A percentile compares a stretch with the other conserved stretches of the same genome.
These are phyloP conservation scores for Trypanosoma melophagium DNA, from an alignment of 208 protist genomes.

Conservation along the genomic window DNA sequence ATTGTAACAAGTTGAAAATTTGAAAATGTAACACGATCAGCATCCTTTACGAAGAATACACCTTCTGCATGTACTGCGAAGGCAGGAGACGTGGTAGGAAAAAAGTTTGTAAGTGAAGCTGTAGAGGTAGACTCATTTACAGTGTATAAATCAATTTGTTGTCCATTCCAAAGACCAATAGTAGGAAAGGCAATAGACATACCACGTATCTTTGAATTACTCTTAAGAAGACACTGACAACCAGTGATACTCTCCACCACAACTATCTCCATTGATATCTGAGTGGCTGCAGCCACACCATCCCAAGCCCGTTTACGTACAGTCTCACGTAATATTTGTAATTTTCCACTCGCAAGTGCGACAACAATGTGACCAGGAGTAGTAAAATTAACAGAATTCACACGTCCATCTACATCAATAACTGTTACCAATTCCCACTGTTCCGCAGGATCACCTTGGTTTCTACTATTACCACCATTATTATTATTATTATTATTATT, in stretches of 20 bases:
- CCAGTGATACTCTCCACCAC: conserved; percentile 85
- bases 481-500: conserved; percentile 7
- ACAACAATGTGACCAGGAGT: conserved; percentile 60
- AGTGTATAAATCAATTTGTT: conserved; percentile 86
- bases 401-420: conserved; percentile 61
- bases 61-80: conserved; percentile 86
- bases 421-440: conserved; percentile 76
- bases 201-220: conserved; percentile 68
- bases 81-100: conserved; percentile 63
- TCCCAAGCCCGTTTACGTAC: conserved; percentile 83
- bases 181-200: conserved; percentile 82
- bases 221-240: conserved; percentile 82
- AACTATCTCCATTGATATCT: conserved; percentile 84
- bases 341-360: conserved; percentile 44
- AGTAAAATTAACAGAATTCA: conserved; percentile 63
- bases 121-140: conserved; percentile 84
- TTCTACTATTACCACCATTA: background rate
- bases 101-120: conserved; percentile 67
- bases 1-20: conserved; percentile 79
- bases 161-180: conserved; percentile 88
- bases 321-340: conserved; percentile 87
- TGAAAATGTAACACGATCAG: conserved; percentile 68
- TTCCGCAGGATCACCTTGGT: conserved; percentile 27
- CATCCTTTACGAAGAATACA: conserved; percentile 81
- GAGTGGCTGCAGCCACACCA: conserved; percentile 78